phyloP scores from a whole-genome alignment of 768 basidiomycete species.

The Sarcomyxa edulis region DNA sequence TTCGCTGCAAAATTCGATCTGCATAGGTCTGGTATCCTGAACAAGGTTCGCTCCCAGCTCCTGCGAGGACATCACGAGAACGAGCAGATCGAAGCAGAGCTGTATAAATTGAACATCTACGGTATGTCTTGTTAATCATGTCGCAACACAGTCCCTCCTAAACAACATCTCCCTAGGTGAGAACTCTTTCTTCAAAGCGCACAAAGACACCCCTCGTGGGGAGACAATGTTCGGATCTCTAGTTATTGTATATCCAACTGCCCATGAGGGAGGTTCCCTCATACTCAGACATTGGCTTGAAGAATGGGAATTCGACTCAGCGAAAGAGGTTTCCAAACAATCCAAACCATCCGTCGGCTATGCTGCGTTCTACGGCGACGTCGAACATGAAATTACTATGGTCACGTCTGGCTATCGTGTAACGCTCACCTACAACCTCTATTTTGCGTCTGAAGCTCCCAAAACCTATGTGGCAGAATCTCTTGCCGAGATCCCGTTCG shows the following conservation, averaged over 20 bases:
- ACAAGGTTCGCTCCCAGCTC: slow-evolving; percentile 16
- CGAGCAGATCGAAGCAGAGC: slow-evolving; percentile 20
- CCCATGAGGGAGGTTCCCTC: slow-evolving; percentile 37
- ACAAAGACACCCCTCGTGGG: slow-evolving; percentile 38
- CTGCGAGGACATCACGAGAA: slow-evolving; percentile 14
- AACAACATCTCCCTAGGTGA: slow-evolving; percentile 10
- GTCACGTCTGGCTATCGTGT: slow-evolving; percentile 35
- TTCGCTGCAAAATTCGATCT: slow-evolving; percentile 31
- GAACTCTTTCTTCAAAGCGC: slow-evolving; percentile 40
- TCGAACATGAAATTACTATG: slow-evolving; percentile 38
- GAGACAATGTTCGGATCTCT: slow-evolving; percentile 44
- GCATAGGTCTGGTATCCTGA: slow-evolving; percentile 17
- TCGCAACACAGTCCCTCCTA: neutral
- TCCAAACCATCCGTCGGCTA: slow-evolving; percentile 20
- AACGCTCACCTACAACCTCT: slow-evolving; percentile 36
- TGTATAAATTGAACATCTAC: slow-evolving; percentile 44
- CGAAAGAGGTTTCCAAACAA: slow-evolving; percentile 13
- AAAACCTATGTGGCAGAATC: neutral
- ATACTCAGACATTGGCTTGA: slow-evolving; percentile 21
- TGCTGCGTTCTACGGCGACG: slow-evolving; percentile 35
- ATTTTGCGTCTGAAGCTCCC: slow-evolving; percentile 1
- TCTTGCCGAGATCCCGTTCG: slow-evolving; percentile 6
- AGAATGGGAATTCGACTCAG: slow-evolving; percentile 32
- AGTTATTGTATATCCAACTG: slow-evolving; percentile 37
- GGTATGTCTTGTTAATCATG: slow-evolving; percentile 17